Conservation (phyloP, 176 grass and related monocot species). For the Oryza longistaminata region DNA sequence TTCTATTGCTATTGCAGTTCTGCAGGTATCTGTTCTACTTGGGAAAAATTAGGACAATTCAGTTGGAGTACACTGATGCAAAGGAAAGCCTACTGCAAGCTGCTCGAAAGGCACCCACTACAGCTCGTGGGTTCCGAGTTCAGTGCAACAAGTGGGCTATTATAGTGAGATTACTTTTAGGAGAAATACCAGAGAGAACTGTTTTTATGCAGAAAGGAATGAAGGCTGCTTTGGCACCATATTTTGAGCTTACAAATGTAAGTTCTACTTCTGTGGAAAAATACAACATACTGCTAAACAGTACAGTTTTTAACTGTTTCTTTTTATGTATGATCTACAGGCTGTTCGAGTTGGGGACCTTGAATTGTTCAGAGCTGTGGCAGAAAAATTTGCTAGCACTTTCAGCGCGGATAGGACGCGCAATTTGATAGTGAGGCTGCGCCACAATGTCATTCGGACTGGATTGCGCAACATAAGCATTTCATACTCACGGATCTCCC, state of each 20-base stretch:
- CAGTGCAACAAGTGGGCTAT: slow-evolving; percentile 89
- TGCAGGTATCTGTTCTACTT: slow-evolving; percentile 86
- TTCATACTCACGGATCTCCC: slow-evolving; percentile 75
- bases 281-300: not conserved
- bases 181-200: slow-evolving; percentile 81
- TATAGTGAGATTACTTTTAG: slow-evolving; percentile 66
- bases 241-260: slow-evolving; percentile 94
- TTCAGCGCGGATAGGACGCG: slow-evolving; percentile 73
- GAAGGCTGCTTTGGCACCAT: slow-evolving; percentile 71
- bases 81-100: slow-evolving; percentile 90
- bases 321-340: slow-evolving; percentile 46
- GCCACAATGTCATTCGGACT: slow-evolving; percentile 87
- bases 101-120: slow-evolving; percentile 70
- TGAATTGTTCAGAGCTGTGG: slow-evolving; percentile 71
- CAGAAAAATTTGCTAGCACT: slow-evolving; percentile 67
- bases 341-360: slow-evolving; percentile 83
- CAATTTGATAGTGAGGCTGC: slow-evolving; percentile 79
- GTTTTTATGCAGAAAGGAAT: slow-evolving; percentile 94
- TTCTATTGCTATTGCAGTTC: slow-evolving; percentile 51
- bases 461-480: slow-evolving; percentile 87
- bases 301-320: slow-evolving; percentile 7
- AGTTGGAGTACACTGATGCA: slow-evolving; percentile 88
- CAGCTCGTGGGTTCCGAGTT: slow-evolving; percentile 76
- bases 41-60: slow-evolving; percentile 91
- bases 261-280: not conserved